Percentiles rank a stretch among this genome's conserved stretches.
phyloP scores from a whole-genome alignment of 192 early-diverging fungal genomes.

The Gaertneriomyces sp. region DNA sequence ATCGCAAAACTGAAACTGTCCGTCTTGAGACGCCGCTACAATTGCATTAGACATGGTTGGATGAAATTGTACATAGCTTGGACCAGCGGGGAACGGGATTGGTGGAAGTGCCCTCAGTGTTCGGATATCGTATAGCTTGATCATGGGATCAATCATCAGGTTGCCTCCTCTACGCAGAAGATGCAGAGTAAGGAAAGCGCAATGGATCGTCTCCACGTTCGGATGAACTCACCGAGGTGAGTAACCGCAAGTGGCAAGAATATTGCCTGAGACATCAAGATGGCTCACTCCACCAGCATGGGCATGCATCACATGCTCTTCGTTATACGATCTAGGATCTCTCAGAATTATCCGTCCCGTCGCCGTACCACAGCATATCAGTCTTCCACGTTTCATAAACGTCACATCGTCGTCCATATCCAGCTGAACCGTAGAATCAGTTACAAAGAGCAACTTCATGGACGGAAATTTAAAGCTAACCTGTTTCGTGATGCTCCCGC shows the following conservation, averaged over 20 bases:
- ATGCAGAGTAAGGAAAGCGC: neutral
- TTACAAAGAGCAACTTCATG: too few species aligned
- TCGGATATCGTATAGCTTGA: slow-evolving; percentile 81
- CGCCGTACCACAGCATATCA: slow-evolving; percentile 62
- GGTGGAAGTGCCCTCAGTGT: slow-evolving; percentile 66
- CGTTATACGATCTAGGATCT: slow-evolving; percentile 62
- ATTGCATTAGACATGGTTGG: slow-evolving; percentile 63
- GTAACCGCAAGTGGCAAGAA: slow-evolving; percentile 73
- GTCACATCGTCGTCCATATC: slow-evolving; percentile 32
- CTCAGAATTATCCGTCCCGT: slow-evolving; percentile 62
- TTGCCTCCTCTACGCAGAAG: slow-evolving; percentile 30
- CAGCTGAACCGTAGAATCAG: slow-evolving; percentile 7
- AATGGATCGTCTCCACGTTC: slow-evolving; percentile 6
- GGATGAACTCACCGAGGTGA: slow-evolving; percentile 50
- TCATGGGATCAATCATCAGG: slow-evolving; percentile 68
- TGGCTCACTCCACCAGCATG: slow-evolving; percentile 76
- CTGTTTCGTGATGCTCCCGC: slow-evolving; percentile 33
- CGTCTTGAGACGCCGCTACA: slow-evolving; percentile 61
- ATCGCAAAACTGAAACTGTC: slow-evolving; percentile 70
- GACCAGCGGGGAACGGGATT: slow-evolving; percentile 65
- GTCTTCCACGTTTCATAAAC: slow-evolving; percentile 57
- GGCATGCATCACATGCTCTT: slow-evolving; percentile 62
- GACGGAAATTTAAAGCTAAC: slow-evolving; percentile 1
- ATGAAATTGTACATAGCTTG: slow-evolving; percentile 68
- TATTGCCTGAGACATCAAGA: slow-evolving; percentile 71